A percentile compares a stretch with the other conserved stretches of the same genome.
phyloP scores from a whole-genome alignment of 176 grass and related monocot species.

The Rhynchospora tenuis region DNA sequence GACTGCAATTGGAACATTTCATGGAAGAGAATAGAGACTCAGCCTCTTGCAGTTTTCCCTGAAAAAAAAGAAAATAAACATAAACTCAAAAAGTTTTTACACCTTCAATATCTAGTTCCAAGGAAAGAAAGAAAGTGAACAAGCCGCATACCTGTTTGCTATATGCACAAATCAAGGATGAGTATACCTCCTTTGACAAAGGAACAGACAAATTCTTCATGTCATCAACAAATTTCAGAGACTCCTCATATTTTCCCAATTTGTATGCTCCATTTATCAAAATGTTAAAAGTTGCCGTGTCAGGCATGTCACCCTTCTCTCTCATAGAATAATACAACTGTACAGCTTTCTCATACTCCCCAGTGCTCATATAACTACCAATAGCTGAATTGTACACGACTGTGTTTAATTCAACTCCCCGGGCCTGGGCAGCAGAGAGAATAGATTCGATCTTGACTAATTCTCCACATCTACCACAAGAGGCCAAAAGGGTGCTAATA shows the following conservation, averaged over 20 bases:
- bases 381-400: constrained; percentile 91
- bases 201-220: constrained; percentile 61
- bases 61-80: constrained; percentile 28
- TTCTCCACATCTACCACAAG: constrained; percentile 59
- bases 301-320: constrained; percentile 48
- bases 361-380: constrained; percentile 69
- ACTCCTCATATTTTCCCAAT: constrained; percentile 53
- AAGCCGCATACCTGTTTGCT: constrained; percentile 64
- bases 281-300: constrained; percentile 82
- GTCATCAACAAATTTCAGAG: constrained; percentile 72
- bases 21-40: constrained; percentile 72
- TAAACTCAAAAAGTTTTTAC: constrained; percentile 1
- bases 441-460: constrained; percentile 65
- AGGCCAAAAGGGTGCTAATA: constrained; percentile 81
- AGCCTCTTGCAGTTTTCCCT: constrained; percentile 72
- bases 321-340: constrained; percentile 68
- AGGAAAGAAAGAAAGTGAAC: constrained; percentile 13
- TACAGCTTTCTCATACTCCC: constrained; percentile 79
- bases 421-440: constrained; percentile 53
- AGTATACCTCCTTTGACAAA: constrained; percentile 82
- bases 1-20: constrained; percentile 55
- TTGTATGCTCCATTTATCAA: constrained; percentile 80
- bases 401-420: constrained; percentile 72
- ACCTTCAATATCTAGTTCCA: constrained; percentile 18
- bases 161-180: constrained; percentile 80